These are phyloP conservation scores for Tulasnella sp. DNA, from an alignment of 768 basidiomycete genomes.

Conservation along the genomic window DNA sequence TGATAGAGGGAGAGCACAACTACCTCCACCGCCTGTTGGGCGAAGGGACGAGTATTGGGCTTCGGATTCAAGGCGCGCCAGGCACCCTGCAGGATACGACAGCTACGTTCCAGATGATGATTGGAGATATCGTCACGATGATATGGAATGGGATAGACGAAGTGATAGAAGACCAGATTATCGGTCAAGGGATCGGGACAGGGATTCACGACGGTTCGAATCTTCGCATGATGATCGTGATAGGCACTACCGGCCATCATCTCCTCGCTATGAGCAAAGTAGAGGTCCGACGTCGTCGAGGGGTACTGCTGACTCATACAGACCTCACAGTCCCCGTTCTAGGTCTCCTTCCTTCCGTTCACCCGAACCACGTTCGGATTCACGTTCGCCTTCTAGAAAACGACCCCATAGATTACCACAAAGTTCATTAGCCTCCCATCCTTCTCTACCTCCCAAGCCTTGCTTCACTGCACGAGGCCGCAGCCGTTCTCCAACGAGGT, in stretches of 20 bases:
- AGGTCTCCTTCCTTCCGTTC: too few relatives aligned
- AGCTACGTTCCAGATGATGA: background rate
- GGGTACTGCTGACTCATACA: too few relatives aligned
- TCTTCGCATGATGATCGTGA: background rate
- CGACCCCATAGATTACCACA: background rate
- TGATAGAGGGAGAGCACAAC: too few relatives aligned
- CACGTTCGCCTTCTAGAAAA: background rate
- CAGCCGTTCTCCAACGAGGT: background rate
- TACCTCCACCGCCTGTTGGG: too few relatives aligned
- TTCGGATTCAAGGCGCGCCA: too few relatives aligned
- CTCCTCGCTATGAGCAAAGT: background rate
- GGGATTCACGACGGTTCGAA: too few relatives aligned
- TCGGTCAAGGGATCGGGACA: background rate
- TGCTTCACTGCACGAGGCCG: background rate
- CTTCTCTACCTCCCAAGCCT: background rate
- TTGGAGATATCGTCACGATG: conserved; percentile 4
- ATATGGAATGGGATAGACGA: background rate
- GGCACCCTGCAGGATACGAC: too few relatives aligned
- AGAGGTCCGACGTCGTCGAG: too few relatives aligned
- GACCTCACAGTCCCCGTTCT: too few relatives aligned
- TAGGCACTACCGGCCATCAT: conserved; percentile 5
- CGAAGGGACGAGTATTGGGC: too few relatives aligned
- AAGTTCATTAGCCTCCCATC: background rate
- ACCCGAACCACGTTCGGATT: too few relatives aligned
- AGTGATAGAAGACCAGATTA: conserved; percentile 3